Percentiles rank a stretch among this genome's conserved stretches.
Conservation (phyloP, 148 eudicot genomes). For the Rhododendron molle region DNA sequence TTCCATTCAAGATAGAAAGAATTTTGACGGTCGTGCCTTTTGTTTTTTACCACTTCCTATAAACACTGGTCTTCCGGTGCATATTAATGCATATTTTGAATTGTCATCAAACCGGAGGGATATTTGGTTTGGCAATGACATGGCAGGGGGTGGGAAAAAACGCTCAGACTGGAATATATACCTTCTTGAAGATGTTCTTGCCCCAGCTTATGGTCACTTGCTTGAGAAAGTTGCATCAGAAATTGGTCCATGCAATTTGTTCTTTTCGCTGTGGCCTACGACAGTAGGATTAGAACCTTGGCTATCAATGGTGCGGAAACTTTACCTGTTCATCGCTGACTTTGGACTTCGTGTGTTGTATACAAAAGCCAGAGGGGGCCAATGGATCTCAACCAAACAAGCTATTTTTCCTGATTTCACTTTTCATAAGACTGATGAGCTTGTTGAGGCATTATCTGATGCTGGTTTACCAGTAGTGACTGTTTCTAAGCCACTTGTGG, state of each 20-base stretch:
- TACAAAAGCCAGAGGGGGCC: constrained; percentile 92
- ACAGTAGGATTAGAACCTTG: constrained; percentile 71
- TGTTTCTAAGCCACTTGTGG: constrained; percentile 60
- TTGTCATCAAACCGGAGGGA: constrained; percentile 96
- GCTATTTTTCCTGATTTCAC: constrained; percentile 84
- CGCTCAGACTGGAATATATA: constrained; percentile 95
- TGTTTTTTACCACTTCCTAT: constrained; percentile 96
- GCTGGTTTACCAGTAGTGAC: constrained; percentile 72
- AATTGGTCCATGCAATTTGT: constrained; percentile 71
- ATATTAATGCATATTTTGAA: constrained; percentile 93
- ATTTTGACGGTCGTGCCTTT: constrained; percentile 94
- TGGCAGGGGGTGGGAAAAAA: constrained; percentile 98
- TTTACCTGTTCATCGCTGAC: constrained; percentile 76
- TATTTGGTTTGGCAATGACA: constrained; percentile 99
- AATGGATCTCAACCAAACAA: constrained; percentile 91
- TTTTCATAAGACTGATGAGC: constrained; percentile 63
- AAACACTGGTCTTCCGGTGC: constrained; percentile 83
- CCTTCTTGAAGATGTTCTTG: constrained; percentile 90
- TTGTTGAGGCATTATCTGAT: constrained; percentile 74
- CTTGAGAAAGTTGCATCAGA: constrained; percentile 83
- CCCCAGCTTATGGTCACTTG: constrained; percentile 91
- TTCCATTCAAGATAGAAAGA: constrained; percentile 27
- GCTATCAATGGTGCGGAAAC: constrained; percentile 81
- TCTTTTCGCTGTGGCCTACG: constrained; percentile 86
- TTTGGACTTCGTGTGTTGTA: constrained; percentile 70